Evolutionary conservation across 768 basidiomycete species (phyloP), one percentile per base, ranked within the genome.

Genomic region (Tulasnella sp.): DNA sequence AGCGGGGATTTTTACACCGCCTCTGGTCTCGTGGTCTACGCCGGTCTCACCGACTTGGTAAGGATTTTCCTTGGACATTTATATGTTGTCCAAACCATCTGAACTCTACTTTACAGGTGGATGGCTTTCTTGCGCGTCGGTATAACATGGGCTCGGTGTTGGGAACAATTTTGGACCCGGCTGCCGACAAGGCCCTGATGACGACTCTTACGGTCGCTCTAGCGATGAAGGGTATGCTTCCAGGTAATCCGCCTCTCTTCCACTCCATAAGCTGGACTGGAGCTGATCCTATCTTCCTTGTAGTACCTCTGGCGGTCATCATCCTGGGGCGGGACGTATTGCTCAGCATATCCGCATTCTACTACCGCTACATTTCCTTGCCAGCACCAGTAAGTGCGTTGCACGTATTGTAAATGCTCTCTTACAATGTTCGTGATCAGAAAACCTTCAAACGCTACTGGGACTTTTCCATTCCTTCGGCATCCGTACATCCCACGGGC

Each of bases 161-260:
- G 17, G 96, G 96, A 17, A 87, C 88, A 7, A 91, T 98, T 57
- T 76, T 99, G 11, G 96, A 99, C 68, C 96, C 96, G 11, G 90
- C 94, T 0, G 96, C 96, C 2, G 96, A 99, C 76, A 99, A 99
- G 69, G 75, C 80, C 9, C 72, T 99, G 40, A 86, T 99, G 84
- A 94, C 96, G 1, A 97, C 93, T 0, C 72, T 99, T 64, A 89
- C 88, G 0, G 72, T 92, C 45, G 84, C 91, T 0, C 71, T 99
- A 60, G 81, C 90, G 0, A 78, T 85, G 76, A 83, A 86, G 62
- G 83, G 80, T 19, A 73, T 94, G 62, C 72, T 99, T 19, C 94
- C 94, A 7, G 62, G 93, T 93, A 62, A 45, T n/a, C 9, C 51
- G 36, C 36, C 25, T 51, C 35, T 32, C 9, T 14, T 3, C 4